A percentile compares a stretch with the other conserved stretches of the same genome.
These are phyloP conservation scores for Xylariaceae sp. DNA, from an alignment of 2,329 filamentous ascomycete genomes.

Conservation along the genomic window DNA sequence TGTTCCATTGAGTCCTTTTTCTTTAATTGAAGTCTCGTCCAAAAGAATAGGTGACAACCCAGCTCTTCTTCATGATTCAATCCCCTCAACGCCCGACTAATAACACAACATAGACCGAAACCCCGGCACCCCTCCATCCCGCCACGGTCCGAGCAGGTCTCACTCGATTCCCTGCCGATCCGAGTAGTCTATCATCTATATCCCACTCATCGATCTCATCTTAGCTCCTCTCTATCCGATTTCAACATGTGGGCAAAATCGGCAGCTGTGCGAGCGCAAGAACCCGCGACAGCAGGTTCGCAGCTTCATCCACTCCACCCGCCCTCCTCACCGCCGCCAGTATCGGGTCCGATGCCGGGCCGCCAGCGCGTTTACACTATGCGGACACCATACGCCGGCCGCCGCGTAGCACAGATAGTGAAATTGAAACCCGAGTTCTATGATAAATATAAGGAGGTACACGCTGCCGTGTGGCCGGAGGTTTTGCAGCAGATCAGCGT, in stretches of 20 bases:
- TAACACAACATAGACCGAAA: too few relatives aligned
- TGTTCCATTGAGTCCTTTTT: too few relatives aligned
- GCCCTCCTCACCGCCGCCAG: neutral
- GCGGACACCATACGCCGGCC: constrained; percentile 41
- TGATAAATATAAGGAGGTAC: constrained; percentile 69
- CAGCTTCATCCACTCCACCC: constrained; percentile 2
- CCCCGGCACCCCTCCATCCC: too few relatives aligned
- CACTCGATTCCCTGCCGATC: too few relatives aligned
- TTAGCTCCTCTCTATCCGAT: neutral
- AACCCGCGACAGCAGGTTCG: constrained; percentile 1
- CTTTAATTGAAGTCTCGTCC: too few relatives aligned
- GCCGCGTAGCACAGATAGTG: constrained; percentile 69
- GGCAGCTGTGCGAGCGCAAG: neutral
- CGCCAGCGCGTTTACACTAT: constrained; percentile 20
- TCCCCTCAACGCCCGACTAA: too few relatives aligned
- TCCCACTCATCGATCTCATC: neutral
- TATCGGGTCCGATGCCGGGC: constrained; percentile 5
- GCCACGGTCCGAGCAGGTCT: too few relatives aligned
- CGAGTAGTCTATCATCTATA: too few relatives aligned
- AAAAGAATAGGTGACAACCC: too few relatives aligned
- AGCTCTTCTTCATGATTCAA: too few relatives aligned
- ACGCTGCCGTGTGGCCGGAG: constrained; percentile 73
- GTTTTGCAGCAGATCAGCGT: constrained; percentile 73
- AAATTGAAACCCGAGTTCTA: constrained; percentile 66
- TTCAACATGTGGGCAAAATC: neutral